Base-by-base conservation (phyloP, 192 early-diverging fungal species). In the Rhizoclosmatium globosum region DNA sequence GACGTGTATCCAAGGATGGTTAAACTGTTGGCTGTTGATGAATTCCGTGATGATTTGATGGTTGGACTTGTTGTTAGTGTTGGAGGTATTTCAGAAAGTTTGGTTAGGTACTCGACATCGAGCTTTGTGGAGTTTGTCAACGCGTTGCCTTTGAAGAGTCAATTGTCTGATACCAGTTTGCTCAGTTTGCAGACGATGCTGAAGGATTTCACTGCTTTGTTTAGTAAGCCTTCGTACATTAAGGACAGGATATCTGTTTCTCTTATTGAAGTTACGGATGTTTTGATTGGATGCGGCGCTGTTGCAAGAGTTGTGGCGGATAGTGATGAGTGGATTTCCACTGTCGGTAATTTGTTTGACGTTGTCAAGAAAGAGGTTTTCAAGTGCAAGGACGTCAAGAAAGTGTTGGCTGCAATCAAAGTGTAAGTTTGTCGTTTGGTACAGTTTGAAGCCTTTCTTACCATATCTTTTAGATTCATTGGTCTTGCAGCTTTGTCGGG, bases 1-100 rank as follows among this genome's bases (percentile, higher is more conserved):
- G 87, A 89, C 41, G 87, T 94, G 39, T 96, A 91, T 79, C 85
- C 90, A 1, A 68, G 72, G 4, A 87, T 96, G 78, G 85, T 92
- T 2, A 76, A 82, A 50, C 47, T 92, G 6, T 69, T 96, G 23
- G 65, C 78, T 7, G 50, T 92, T 13, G 75, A 84, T 1, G 87
- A 82, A 71, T 94, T 91, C 74, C 81, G 92, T 1, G 68, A 78
- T 42, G 86, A 90, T 47, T 67, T 94, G 21, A 66, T 96, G 41
- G 67, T 86, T 21, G 95, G 95, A 0, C 81, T 96, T 3, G 82
- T 95, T 45, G 81, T 93, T n/a, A 90, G 89, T 77, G 91, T 94
- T 39, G 95, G 95, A 38, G 94, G 94, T 21, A 79, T 94, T 39
- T 91, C 92, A 0, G 95, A 96, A 81, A 90, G 92, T 7, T 70